Conservation (phyloP, 2,329 filamentous ascomycete genomes). For the Cyanodermella asteris region DNA sequence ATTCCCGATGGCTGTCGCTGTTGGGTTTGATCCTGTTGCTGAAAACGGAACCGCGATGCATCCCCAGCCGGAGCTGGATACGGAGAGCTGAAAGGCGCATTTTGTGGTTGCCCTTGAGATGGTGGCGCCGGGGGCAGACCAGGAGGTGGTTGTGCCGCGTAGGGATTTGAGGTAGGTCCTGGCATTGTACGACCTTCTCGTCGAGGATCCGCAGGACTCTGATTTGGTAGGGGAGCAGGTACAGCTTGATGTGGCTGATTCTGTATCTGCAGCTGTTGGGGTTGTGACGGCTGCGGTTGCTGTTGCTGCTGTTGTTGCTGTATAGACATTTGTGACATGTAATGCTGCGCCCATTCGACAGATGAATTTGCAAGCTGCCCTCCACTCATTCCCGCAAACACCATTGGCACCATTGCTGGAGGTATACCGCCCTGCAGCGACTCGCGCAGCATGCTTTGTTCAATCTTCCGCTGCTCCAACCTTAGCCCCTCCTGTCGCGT, state of each 20-base stretch:
- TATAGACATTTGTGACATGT: slow-evolving; percentile 24
- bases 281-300: slow-evolving; percentile 28
- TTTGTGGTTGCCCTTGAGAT: slow-evolving; percentile 8
- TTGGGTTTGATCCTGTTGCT: slow-evolving; percentile 11
- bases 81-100: slow-evolving; percentile 7
- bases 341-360: slow-evolving; percentile 48
- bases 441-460: slow-evolving; percentile 49
- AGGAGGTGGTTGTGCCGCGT: slow-evolving; percentile 9
- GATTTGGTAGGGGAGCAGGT: slow-evolving; percentile 24
- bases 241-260: slow-evolving; percentile 29
- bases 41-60: slow-evolving; percentile 8
- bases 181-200: slow-evolving; percentile 8
- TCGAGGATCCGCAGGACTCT: slow-evolving; percentile 12
- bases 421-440: slow-evolving; percentile 50
- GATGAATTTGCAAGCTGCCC: slow-evolving; percentile 37
- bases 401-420: slow-evolving; percentile 49
- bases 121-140: slow-evolving; percentile 9
- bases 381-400: slow-evolving; percentile 51
- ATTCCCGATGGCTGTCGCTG: slow-evolving; percentile 13
- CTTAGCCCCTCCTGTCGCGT: slow-evolving; percentile 39
- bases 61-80: slow-evolving; percentile 5
- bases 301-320: slow-evolving; percentile 26
- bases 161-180: slow-evolving; percentile 9
- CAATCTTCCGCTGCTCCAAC: slow-evolving; percentile 49
- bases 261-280: slow-evolving; percentile 30